phyloP scores from a whole-genome alignment of 192 early-diverging fungal species.

The Phycomyces blakesleeanus region DNA sequence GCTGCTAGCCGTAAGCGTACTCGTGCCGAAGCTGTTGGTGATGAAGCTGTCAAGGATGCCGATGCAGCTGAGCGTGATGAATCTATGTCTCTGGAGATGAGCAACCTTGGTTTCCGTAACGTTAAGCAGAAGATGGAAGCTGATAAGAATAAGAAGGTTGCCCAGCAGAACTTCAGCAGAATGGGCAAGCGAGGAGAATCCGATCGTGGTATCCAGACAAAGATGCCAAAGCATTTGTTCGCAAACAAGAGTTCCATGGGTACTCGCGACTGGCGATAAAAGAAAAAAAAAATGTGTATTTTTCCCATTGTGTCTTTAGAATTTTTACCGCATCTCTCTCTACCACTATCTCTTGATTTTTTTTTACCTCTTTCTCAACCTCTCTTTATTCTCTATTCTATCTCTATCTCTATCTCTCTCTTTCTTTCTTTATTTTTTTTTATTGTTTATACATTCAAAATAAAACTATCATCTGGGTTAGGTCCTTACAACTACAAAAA shows the following conservation, averaged over 20 bases:
- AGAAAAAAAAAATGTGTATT: no score
- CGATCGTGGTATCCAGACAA: conserved; percentile 87
- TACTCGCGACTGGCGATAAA: conserved; percentile 77
- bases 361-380: no score
- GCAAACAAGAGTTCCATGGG: conserved; percentile 83
- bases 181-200: conserved; percentile 85
- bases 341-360: no score
- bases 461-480: no score
- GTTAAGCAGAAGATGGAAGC: conserved; percentile 58
- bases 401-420: no score
- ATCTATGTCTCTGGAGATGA: conserved; percentile 58
- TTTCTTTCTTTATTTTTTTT: no score
- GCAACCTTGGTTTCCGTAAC: conserved; percentile 73
- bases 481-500: no score
- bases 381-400: no score
- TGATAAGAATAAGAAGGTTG: conserved; percentile 72
- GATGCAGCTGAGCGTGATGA: conserved; percentile 58
- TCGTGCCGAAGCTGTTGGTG: conserved; percentile 68
- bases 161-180: conserved; percentile 70
- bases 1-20: conserved; percentile 60
- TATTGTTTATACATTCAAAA: no score
- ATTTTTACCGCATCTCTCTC: no score
- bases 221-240: conserved; percentile 99
- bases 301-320: no score
- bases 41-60: conserved; percentile 58